phyloP scores from a whole-genome alignment of 805 yeast species.

The Candida hispaniensis region DNA sequence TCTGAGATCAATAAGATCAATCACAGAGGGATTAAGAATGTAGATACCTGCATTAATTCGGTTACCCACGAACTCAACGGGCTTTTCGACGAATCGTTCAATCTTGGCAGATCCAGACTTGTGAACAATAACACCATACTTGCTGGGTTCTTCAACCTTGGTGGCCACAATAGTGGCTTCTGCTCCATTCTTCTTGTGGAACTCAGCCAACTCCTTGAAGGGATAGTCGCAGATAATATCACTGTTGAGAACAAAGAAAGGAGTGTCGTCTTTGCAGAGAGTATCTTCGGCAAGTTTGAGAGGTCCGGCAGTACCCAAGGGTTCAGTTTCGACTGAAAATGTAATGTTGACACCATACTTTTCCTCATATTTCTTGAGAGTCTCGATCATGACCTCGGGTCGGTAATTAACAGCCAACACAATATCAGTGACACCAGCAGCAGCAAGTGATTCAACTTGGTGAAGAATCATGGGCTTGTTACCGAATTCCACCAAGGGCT shows the following conservation, averaged over 20 bases:
- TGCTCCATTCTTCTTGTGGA: slow-evolving; percentile 95
- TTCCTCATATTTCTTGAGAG: slow-evolving; percentile 86
- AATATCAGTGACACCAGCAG: slow-evolving; percentile 97
- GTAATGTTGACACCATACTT: slow-evolving; percentile 92
- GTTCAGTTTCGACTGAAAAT: slow-evolving; percentile 98
- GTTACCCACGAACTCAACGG: slow-evolving; percentile 98
- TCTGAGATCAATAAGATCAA: slow-evolving; percentile 91
- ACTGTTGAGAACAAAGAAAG: slow-evolving; percentile 95
- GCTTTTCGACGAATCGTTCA: slow-evolving; percentile 98
- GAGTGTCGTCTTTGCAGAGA: slow-evolving; percentile 86
- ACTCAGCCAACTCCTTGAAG: slow-evolving; percentile 77
- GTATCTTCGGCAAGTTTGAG: slow-evolving; percentile 91
- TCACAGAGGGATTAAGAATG: slow-evolving; percentile 94
- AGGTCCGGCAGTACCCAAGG: slow-evolving; percentile 99
- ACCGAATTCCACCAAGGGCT: slow-evolving; percentile 95
- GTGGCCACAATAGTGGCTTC: slow-evolving; percentile 98
- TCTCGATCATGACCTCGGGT: slow-evolving; percentile 97
- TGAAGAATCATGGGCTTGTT: slow-evolving; percentile 99
- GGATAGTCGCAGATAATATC: slow-evolving; percentile 99
- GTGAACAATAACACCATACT: slow-evolving; percentile 99
- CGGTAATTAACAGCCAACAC: slow-evolving; percentile 98
- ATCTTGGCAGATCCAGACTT: slow-evolving; percentile 89
- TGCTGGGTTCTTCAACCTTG: slow-evolving; percentile 98
- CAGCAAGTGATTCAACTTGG: slow-evolving; percentile 95
- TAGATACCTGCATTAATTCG: slow-evolving; percentile 99